phyloP scores from a whole-genome alignment of 2,329 filamentous ascomycete genomes.

The Aspergillus ruber region DNA sequence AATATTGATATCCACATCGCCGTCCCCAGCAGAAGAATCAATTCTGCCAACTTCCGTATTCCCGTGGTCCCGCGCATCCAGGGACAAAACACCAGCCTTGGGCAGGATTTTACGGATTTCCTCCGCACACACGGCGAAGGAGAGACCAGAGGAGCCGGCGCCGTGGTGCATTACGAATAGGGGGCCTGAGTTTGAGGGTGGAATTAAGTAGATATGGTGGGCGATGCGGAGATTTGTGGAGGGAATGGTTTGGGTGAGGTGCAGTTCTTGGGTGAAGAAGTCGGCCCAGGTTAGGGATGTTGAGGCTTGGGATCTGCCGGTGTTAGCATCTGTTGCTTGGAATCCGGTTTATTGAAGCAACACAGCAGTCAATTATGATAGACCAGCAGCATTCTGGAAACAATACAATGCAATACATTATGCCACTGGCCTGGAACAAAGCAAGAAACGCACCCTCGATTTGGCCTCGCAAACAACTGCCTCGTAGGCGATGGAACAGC shows the following conservation, averaged over 20 bases:
- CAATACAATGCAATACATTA: neutral
- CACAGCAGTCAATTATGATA: too few species aligned
- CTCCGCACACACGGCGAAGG: conserved; percentile 74
- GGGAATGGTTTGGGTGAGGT: conserved; percentile 45
- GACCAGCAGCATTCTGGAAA: too few species aligned
- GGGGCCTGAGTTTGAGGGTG: conserved; percentile 65
- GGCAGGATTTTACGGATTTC: conserved; percentile 74
- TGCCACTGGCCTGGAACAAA: neutral
- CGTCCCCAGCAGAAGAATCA: conserved; percentile 12
- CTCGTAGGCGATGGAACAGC: conserved; percentile 71
- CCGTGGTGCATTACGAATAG: conserved; percentile 94
- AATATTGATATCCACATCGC: conserved; percentile 31
- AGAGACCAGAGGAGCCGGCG: conserved; percentile 85
- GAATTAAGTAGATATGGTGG: conserved; percentile 83
- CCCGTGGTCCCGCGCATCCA: conserved; percentile 85
- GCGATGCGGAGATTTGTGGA: conserved; percentile 42
- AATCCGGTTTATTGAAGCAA: neutral
- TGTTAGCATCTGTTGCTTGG: neutral
- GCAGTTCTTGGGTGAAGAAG: conserved; percentile 85
- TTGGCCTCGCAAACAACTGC: conserved; percentile 65
- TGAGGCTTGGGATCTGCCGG: conserved; percentile 25
- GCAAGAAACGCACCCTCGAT: conserved; percentile 50
- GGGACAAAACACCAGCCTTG: conserved; percentile 71
- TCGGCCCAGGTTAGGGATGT: conserved; percentile 76
- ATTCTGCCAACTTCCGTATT: conserved; percentile 45